Evolutionary conservation across 2,329 filamentous ascomycete species (phyloP).

Genomic region (Scedosporium minutisporum): DNA sequence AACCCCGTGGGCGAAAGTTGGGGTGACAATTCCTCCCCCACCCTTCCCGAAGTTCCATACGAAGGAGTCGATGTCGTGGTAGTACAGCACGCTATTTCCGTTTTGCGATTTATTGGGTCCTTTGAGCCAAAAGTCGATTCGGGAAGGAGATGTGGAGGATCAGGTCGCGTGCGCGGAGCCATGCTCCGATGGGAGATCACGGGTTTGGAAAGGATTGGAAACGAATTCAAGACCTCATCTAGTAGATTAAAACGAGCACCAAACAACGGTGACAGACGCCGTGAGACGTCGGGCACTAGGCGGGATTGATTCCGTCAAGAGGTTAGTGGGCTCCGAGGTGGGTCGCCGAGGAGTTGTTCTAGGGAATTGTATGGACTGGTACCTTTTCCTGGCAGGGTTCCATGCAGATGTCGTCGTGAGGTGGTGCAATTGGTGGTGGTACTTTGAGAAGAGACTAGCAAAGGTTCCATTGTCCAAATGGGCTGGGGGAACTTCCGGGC

Average conservation of each 20-base stretch:
- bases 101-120: neutral
- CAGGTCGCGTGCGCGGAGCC: neutral
- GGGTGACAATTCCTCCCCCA: neutral
- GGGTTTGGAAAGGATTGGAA: neutral
- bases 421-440: too few relatives aligned
- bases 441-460: too few relatives aligned
- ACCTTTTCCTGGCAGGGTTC: neutral
- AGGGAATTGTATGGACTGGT: neutral
- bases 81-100: neutral
- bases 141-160: neutral
- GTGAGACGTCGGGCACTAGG: neutral
- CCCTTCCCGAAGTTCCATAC: neutral
- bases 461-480: too few relatives aligned
- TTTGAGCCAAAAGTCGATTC: neutral
- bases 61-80: neutral
- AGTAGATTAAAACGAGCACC: neutral
- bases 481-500: too few relatives aligned
- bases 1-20: neutral
- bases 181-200: neutral
- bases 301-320: constrained; percentile 1
- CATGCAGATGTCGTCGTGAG: too few relatives aligned
- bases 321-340: neutral
- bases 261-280: neutral
- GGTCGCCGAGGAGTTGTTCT: neutral
- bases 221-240: neutral